These are phyloP conservation scores for Biscogniauxia sp. DNA, from an alignment of 2,329 filamentous ascomycete species.

Conservation along the genomic window DNA sequence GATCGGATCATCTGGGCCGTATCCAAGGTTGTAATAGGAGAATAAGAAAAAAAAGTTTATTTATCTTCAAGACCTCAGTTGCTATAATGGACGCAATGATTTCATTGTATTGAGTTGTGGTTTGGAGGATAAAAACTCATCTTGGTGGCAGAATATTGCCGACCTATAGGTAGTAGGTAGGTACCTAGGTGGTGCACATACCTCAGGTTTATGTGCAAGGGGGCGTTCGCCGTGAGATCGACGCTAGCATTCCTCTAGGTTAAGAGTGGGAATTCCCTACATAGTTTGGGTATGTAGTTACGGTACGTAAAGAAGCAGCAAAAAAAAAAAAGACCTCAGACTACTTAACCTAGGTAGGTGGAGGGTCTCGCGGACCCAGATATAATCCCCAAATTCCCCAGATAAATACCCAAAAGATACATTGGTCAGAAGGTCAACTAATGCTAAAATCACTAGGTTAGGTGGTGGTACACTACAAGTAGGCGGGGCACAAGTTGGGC, in stretches of 20 bases:
- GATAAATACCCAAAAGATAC: neutral
- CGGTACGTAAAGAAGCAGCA: too few species aligned
- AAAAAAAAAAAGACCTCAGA: too few species aligned
- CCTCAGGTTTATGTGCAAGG: too few species aligned
- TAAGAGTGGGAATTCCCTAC: neutral
- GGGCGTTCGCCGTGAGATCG: neutral
- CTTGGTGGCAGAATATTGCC: neutral
- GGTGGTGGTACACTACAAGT: neutral
- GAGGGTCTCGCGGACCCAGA: too few species aligned
- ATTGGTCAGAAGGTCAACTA: neutral
- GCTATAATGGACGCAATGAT: neutral
- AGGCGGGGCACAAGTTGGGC: neutral
- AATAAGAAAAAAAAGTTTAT: too few species aligned
- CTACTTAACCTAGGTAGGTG: too few species aligned
- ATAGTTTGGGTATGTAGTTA: too few species aligned
- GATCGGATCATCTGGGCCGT: neutral
- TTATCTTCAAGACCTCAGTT: neutral
- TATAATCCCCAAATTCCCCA: neutral
- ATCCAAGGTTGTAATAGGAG: neutral
- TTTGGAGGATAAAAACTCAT: neutral
- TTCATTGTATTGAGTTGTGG: neutral
- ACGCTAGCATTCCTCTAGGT: neutral
- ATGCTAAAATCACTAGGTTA: neutral
- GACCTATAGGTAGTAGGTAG: neutral
- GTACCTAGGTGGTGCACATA: too few species aligned